Evolutionary conservation across 176 grass and related monocot species (phyloP), one percentile per base, ranked within the genome.

Genomic region (Pharus latifolius): DNA sequence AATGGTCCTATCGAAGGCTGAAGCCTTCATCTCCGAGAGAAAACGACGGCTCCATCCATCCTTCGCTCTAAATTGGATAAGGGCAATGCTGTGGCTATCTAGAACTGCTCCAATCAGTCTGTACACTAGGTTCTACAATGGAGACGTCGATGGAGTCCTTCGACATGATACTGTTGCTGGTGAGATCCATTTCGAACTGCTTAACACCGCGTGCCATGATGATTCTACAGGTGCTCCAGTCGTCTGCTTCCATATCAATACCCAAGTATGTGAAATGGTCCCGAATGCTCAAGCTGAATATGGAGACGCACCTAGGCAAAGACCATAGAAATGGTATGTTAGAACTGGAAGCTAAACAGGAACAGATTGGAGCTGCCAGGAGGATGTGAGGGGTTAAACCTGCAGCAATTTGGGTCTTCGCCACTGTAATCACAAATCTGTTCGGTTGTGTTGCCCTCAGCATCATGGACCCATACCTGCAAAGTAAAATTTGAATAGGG

Each of bases 151-250:
- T 49, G 22, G 46, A 49, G 3, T 59, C 18, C 51, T 82, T 82
- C 18, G 73, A 45, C 52, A 87, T 23, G 26, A 92, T 56, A 26
- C 89, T 81, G 56, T 78, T 96, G 78, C 82, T 78, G 18, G 63
- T 17, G 30, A 83, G 62, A 22, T 96, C 85, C 32, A 61, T 65
- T 44, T 15, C 67, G 60, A 84, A 76, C 33, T 46, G 74, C 50
- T n/a, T 42, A 24, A 74, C 29, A 1, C 68, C 79, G 48, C 78
- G 28, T 1, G 44, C 77, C 56, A 64, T 78, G 56, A 96, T 83
- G 57, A 96, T 96, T 69, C 83, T 86, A 23, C 92, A 92, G 33
- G 88, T 84, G 88, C 88, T 85, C 85, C 88, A 96, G 67, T 85
- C 83, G 0, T 96, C 88, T 5, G 92, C 85, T 75, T 84, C 55